These are phyloP conservation scores for Candida pseudoviswanathii DNA, from an alignment of 1,139 yeast species.

Conservation along the genomic window DNA sequence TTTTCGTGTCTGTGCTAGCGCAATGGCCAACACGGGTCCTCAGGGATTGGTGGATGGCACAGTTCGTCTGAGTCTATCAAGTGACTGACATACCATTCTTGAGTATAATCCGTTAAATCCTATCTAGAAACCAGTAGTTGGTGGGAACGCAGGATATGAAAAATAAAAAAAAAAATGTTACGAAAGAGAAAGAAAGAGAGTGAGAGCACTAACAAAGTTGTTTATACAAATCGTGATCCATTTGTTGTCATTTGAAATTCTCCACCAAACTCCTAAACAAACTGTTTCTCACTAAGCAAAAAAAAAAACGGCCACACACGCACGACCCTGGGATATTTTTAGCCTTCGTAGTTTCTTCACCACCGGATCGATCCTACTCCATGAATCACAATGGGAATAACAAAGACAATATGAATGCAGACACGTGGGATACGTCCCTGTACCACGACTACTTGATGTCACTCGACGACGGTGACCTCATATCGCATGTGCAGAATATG, in stretches of 20 bases:
- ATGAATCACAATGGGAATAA: conserved; percentile 3
- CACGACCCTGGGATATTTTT: conserved; percentile 4
- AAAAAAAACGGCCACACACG: background rate
- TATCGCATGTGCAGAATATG: conserved; percentile 31
- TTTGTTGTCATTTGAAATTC: conserved; percentile 8
- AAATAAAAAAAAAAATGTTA: background rate
- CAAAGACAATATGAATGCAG: background rate
- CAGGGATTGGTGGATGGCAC: no score
- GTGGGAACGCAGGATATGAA: background rate
- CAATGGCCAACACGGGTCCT: no score
- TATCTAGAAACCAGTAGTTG: background rate
- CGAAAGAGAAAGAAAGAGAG: background rate
- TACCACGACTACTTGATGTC: conserved; percentile 33
- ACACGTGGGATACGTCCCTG: conserved; percentile 6
- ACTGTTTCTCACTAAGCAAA: background rate
- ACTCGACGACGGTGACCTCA: conserved; percentile 35
- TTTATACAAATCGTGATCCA: background rate
- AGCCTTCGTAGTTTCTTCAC: background rate
- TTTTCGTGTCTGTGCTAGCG: no score
- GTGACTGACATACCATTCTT: conserved; percentile 7
- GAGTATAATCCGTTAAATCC: background rate
- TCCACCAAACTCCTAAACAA: background rate
- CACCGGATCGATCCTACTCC: background rate
- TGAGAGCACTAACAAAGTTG: background rate
- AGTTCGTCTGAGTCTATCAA: background rate